Conservation (phyloP, 306 rosid species). For the Quercus bicolor region DNA sequence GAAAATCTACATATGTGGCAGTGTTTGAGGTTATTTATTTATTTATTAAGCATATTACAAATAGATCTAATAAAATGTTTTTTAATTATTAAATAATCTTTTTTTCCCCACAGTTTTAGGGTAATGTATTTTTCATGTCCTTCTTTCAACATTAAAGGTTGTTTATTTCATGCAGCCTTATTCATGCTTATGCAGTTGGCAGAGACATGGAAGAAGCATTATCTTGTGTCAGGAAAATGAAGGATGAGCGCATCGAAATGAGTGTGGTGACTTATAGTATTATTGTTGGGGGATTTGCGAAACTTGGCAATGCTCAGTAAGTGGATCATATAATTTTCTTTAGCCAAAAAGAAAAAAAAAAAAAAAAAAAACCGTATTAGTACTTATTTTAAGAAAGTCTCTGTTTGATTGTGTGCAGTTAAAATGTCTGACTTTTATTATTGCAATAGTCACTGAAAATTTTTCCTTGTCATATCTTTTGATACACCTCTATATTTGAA, state of each 20-base stretch:
- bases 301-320: conserved; percentile 72
- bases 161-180: conserved; percentile 77
- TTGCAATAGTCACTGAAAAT: background rate
- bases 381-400: background rate
- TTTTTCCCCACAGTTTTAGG: background rate
- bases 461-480: background rate
- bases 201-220: conserved; percentile 99
- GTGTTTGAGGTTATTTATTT: background rate
- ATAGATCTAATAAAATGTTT: background rate
- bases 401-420: background rate
- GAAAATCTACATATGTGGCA: background rate
- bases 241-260: conserved; percentile 81
- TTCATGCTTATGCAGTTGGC: conserved; percentile 99
- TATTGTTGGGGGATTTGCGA: conserved; percentile 86
- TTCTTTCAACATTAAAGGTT: conserved; percentile 21
- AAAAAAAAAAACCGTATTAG: too few species aligned
- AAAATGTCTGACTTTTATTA: background rate
- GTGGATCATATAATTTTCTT: conserved; percentile 31
- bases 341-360: background rate
- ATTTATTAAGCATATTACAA: background rate
- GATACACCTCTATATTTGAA: background rate
- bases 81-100: background rate
- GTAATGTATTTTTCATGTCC: background rate
- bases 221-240: conserved; percentile 87
- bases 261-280: conserved; percentile 92